Evolutionary conservation across 352 stramenopile species (phyloP), one percentile per base, ranked within the genome.

Genomic region (Phytophthora megakarya): DNA sequence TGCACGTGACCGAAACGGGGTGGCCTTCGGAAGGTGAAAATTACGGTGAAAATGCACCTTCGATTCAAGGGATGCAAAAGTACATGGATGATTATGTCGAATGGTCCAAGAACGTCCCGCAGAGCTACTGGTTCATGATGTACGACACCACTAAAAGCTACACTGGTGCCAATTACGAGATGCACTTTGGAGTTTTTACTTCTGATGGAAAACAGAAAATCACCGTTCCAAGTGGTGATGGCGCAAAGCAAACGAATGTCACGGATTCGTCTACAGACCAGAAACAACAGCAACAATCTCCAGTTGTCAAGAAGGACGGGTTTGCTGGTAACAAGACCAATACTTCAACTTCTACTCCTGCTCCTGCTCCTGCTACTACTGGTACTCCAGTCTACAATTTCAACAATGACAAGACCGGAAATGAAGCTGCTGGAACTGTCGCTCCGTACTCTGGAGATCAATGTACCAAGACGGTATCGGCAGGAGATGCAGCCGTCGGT

Each of bases 61-160:
- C 68, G 32, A 52, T 75, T 4, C 66, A 75, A 6, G 70, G 50
- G 13, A 75, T 75, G 67, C 75, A 83, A 52, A 21, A 64, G 50
- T 84, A 77, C 57, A 26, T 83, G 16, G 40, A 82, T 51, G 78
- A 84, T 64, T 88, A 73, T 38, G 69, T 70, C 5, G 30, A 33
- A n/a, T 88, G 76, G 76, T 69, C 74, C 13, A 65, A 67, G 33
- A 56, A 43, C 8, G 42, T 78, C 44, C 53, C 61, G 9, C 59
- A 70, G 38, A 70, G 67, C 19, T 88, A 84, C 68, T 88, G 68
- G 65, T 88, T 88, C 65, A 88, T 88, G 76, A 84, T 86, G 78
- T 89, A 84, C 66, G 80, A 89, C 65, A 81, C 75, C 13, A 84
- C 55, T 2, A 33, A 55, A 37, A 77, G 71, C 51, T 85, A 87